Base-by-base conservation (phyloP, 371 early-diverging fungal species). In the Mucor irregularis region DNA sequence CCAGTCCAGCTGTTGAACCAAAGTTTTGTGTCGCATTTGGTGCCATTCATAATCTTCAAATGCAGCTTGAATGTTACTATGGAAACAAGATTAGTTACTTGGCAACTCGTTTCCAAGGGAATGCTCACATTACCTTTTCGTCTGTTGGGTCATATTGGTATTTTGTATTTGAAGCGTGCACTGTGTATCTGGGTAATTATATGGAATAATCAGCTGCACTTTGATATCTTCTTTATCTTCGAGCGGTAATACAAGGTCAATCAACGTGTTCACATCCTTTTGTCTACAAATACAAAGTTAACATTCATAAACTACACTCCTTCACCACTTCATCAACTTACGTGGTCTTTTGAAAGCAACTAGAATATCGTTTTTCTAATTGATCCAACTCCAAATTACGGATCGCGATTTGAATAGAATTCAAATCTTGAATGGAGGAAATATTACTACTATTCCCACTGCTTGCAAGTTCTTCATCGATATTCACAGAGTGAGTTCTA, bases 1-100 rank as follows among this genome's bases (percentile, higher is more conserved):
- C 75, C 75, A 74, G 66, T 71, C 71, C 59, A 74, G 62, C 65
- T 74, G 75, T 50, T 74, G 75, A 31, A 74, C 62, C 31, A 74
- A 58, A 14, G 71, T 71, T 24, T 62, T 61, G 48, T 71, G 75
- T 40, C 58, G 49, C 53, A 56, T 61, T 45, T 74, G 71, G 44
- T 68, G 71, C 75, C 71, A 74, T 46, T 61, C 64, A 16, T 69
- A 58, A 35, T 61, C 68, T 40, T 68, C 62, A 60, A 74, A 71
- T 25, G 71, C 68, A 9, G 69, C 53, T 40, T 71, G 66, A 24
- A 74, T 64, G 5, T 56, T 35, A 34, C 75, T 74, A 49, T 37
- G 29, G 17, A 42, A 3, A 2, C 7, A 26, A 45, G 29, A 30
- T 2, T n/a, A n/a, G n/a, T 10, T 8, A 33, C 13, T 33, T 17